phyloP scores from a whole-genome alignment of 805 yeast species.

The Clavispora carvajalis region DNA sequence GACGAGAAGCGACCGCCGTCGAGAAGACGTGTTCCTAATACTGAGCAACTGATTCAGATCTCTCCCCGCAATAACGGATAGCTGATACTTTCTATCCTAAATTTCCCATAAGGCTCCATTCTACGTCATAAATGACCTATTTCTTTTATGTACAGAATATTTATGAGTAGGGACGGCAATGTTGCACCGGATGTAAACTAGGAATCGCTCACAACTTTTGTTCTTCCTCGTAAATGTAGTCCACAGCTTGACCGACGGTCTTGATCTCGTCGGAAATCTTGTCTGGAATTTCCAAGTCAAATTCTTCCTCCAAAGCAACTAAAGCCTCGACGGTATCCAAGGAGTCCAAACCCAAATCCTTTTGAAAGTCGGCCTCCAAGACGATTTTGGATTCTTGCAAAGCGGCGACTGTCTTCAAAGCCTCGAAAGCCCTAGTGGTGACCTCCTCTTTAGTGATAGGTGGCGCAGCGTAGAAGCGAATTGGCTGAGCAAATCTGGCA shows the following conservation, averaged over 20 bases:
- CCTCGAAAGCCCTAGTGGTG: slow-evolving; percentile 74
- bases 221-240: slow-evolving; percentile 70
- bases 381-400: slow-evolving; percentile 40
- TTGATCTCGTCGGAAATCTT: slow-evolving; percentile 89
- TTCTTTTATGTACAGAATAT: slow-evolving; percentile 11
- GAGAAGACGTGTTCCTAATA: too few relatives aligned
- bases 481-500: slow-evolving; percentile 19
- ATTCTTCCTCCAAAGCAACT: slow-evolving; percentile 81
- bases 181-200: background rate
- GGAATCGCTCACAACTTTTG: slow-evolving; percentile 28
- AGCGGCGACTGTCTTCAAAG: slow-evolving; percentile 53
- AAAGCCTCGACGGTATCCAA: slow-evolving; percentile 93
- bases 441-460: slow-evolving; percentile 74
- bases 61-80: too few relatives aligned
- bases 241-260: slow-evolving; percentile 89
- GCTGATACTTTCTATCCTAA: background rate
- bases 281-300: slow-evolving; percentile 80
- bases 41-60: too few relatives aligned
- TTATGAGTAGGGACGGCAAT: background rate
- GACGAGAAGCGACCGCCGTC: too few relatives aligned
- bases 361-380: slow-evolving; percentile 50
- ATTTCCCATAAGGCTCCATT: background rate
- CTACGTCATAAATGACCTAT: slow-evolving; percentile 1
- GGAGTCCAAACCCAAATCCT: slow-evolving; percentile 85
- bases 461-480: slow-evolving; percentile 56